Percentiles rank a stretch among this genome's conserved stretches.
Evolutionary conservation across 495 filamentous ascomycete species (phyloP).

Genomic region (Recurvomyces mirabilis): DNA sequence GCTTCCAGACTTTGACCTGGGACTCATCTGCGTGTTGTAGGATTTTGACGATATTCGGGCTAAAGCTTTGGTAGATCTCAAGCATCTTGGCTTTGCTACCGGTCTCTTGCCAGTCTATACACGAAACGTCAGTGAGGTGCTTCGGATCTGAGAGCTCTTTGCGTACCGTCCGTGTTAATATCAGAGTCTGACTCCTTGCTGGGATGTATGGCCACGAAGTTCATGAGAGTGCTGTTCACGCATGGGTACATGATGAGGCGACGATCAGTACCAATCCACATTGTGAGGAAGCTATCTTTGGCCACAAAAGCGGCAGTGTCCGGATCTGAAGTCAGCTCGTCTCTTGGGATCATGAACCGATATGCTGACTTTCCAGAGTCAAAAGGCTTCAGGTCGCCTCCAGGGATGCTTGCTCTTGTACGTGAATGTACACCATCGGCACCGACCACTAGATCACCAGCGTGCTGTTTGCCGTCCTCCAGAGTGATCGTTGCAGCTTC

Average conservation of each 20-base stretch:
- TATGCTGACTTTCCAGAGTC: constrained; percentile 48
- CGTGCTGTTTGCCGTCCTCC: constrained; percentile 11
- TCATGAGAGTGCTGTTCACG: constrained; percentile 42
- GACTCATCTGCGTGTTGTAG: constrained; percentile 39
- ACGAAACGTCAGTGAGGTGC: no score
- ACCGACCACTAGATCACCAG: constrained; percentile 26
- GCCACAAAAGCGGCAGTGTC: constrained; percentile 25
- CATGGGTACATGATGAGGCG: constrained; percentile 52
- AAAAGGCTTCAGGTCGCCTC: constrained; percentile 31
- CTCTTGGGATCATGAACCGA: constrained; percentile 44
- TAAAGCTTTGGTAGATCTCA: constrained; percentile 42
- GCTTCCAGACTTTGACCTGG: constrained; percentile 46
- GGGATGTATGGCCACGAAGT: constrained; percentile 52
- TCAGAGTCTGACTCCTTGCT: constrained; percentile 31
- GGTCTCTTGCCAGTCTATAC: constrained; percentile 38
- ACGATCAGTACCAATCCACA: constrained; percentile 42
- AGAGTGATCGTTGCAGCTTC: constrained; percentile 30
- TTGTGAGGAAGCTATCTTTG: constrained; percentile 37
- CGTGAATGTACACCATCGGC: constrained; percentile 29
- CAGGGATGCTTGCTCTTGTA: constrained; percentile 15
- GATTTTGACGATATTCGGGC: constrained; percentile 34
- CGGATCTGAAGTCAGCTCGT: constrained; percentile 29
- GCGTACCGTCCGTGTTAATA: constrained; percentile 2
- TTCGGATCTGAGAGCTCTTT: neutral
- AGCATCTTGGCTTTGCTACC: constrained; percentile 38